A percentile compares a stretch with the other conserved stretches of the same genome.
These are phyloP conservation scores for Cystobasidium sp. DNA, from an alignment of 1,284 basidiomycete species.

Conservation along the genomic window DNA sequence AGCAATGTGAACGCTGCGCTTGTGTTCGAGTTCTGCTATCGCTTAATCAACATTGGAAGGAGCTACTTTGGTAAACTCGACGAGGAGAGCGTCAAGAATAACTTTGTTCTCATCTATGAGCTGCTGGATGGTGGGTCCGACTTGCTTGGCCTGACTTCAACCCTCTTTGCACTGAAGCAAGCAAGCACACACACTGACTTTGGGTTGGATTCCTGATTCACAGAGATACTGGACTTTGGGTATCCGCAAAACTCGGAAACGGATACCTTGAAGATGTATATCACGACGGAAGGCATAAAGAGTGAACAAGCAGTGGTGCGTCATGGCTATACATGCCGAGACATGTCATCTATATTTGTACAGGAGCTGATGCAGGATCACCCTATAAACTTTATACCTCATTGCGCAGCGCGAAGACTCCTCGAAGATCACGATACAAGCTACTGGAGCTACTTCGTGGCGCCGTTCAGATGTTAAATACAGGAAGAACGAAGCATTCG, in stretches of 20 bases:
- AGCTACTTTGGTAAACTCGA: constrained; percentile 98
- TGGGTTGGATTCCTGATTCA: too few relatives aligned
- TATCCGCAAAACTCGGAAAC: constrained; percentile 99
- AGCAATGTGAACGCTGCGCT: constrained; percentile 96
- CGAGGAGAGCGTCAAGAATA: constrained; percentile 97
- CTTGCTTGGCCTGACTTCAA: background rate
- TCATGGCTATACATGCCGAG: constrained; percentile 45
- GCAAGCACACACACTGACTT: background rate
- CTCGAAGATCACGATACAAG: constrained; percentile 93
- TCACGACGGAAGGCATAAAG: constrained; percentile 95
- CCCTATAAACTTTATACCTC: constrained; percentile 19
- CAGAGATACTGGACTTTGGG: constrained; percentile 98
- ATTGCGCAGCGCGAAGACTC: constrained; percentile 77
- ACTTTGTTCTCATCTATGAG: constrained; percentile 96
- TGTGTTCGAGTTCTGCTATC: constrained; percentile 96
- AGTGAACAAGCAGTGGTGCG: constrained; percentile 76
- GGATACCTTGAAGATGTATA: constrained; percentile 95
- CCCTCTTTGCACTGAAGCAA: too few relatives aligned
- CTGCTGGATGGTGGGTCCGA: constrained; percentile 81
- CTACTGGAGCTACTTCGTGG: constrained; percentile 93
- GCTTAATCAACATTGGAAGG: constrained; percentile 89
- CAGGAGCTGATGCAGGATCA: background rate
- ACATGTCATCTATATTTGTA: constrained; percentile 5
- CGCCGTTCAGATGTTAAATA: constrained; percentile 92
- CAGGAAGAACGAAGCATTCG: constrained; percentile 97